These are phyloP conservation scores for Cutaneotrichosporon cyanovorans DNA, from an alignment of 1,284 basidiomycete genomes.

Conservation along the genomic window DNA sequence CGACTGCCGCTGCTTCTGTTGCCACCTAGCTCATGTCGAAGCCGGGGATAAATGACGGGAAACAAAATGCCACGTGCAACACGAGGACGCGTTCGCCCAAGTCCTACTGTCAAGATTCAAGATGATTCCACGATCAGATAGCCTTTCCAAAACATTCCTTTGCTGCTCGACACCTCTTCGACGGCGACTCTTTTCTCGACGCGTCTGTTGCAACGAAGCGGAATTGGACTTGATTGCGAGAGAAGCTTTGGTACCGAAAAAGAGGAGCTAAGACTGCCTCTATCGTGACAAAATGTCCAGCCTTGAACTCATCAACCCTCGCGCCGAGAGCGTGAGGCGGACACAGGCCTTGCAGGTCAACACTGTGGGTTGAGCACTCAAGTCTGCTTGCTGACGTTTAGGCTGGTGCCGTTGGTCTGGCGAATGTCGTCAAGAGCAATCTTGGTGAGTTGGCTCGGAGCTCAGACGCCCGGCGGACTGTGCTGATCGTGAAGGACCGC, in stretches of 20 bases:
- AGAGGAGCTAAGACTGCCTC: neutral
- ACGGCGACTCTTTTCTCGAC: neutral
- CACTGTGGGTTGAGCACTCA: slow-evolving; percentile 40
- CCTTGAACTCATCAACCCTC: slow-evolving; percentile 88
- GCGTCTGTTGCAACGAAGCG: neutral
- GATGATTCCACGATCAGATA: neutral
- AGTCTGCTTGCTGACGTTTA: slow-evolving; percentile 7
- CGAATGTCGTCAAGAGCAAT: slow-evolving; percentile 94
- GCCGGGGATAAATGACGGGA: neutral
- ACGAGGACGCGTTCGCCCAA: slow-evolving; percentile 1
- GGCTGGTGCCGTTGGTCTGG: slow-evolving; percentile 87
- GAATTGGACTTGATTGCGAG: too few relatives aligned
- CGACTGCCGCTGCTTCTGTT: neutral
- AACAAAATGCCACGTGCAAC: slow-evolving; percentile 2
- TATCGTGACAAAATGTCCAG: slow-evolving; percentile 31
- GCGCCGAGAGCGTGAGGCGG: slow-evolving; percentile 88
- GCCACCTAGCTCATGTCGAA: neutral
- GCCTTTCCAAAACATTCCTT: slow-evolving; percentile 11
- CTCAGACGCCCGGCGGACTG: neutral
- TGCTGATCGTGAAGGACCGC: slow-evolving; percentile 57
- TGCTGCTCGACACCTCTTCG: neutral
- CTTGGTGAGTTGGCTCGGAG: slow-evolving; percentile 58
- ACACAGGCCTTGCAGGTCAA: slow-evolving; percentile 86
- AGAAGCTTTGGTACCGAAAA: neutral
- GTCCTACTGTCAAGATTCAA: neutral